A percentile compares a stretch with the other conserved stretches of the same genome.
These are phyloP conservation scores for Crotalaria pallida DNA, from an alignment of 306 rosid species.

Conservation along the genomic window DNA sequence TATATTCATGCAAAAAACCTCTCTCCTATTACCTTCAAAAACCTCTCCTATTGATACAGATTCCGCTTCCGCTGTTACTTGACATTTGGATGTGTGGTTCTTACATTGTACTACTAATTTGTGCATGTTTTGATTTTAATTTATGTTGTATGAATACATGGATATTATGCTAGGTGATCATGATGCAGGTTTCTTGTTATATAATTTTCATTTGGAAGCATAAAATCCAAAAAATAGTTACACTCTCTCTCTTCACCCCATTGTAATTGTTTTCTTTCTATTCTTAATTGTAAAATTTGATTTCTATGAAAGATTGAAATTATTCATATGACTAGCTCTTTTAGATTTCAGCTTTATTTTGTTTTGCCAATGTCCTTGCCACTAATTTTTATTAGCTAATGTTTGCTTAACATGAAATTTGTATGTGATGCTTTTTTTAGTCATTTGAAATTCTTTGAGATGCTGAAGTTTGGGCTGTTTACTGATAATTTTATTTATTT, in stretches of 20 bases:
- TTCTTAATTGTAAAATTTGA: not conserved
- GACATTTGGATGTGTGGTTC: not conserved
- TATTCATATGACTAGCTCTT: constrained; percentile 4
- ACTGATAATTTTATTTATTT: constrained; percentile 22
- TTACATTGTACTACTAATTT: not conserved
- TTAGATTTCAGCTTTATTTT: not conserved
- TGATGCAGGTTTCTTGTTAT: not conserved
- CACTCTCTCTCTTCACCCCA: not conserved
- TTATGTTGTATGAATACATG: not conserved
- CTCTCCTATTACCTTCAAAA: too few species aligned
- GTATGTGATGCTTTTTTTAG: not conserved
- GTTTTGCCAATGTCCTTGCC: not conserved
- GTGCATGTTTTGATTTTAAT: not conserved
- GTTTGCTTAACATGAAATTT: not conserved
- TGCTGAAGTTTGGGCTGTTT: constrained; percentile 2
- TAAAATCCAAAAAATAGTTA: not conserved
- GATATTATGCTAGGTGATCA: not conserved
- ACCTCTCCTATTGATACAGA: too few species aligned
- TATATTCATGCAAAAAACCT: not conserved
- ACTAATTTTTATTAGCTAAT: not conserved
- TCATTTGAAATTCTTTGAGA: constrained; percentile 4
- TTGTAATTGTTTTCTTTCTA: not conserved
- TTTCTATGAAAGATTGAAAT: not conserved
- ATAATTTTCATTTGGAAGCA: not conserved
- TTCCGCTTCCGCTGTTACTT: not conserved